Conservation (phyloP, 148 eudicot species). For the Euryodendron excelsum region DNA sequence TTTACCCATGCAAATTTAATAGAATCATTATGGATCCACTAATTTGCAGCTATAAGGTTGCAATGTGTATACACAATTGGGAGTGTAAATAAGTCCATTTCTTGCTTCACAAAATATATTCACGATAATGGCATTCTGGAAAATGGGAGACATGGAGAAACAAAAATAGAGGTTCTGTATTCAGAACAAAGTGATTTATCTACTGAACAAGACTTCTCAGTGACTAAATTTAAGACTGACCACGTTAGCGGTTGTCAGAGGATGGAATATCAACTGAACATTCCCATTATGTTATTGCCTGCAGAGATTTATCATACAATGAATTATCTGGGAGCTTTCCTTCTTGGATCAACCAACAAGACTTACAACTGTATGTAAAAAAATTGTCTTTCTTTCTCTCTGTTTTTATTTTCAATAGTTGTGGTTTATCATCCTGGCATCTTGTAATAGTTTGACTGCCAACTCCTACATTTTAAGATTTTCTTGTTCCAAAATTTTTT, state of each 20-base stretch:
- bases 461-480: too few species aligned
- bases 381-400: background rate
- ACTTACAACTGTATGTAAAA: constrained; percentile 61
- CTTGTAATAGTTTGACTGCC: background rate
- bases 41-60: too few species aligned
- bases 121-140: too few species aligned
- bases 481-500: background rate
- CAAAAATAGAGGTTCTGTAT: background rate
- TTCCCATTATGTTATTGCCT: constrained; percentile 23
- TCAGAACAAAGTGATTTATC: background rate
- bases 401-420: background rate
- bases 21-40: too few species aligned
- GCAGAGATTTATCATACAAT: constrained; percentile 91
- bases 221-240: background rate
- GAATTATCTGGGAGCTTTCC: constrained; percentile 76
- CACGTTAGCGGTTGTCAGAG: background rate
- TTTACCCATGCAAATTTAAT: too few species aligned
- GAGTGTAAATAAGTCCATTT: too few species aligned
- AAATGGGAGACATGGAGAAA: background rate
- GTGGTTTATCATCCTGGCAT: background rate
- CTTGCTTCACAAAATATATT: background rate
- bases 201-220: background rate
- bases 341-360: constrained; percentile 55
- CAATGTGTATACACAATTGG: too few species aligned
- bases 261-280: background rate